A percentile compares a stretch with the other conserved stretches of the same genome.
Conservation (phyloP, 2,329 filamentous ascomycete genomes). For the Fusarium sp. region DNA sequence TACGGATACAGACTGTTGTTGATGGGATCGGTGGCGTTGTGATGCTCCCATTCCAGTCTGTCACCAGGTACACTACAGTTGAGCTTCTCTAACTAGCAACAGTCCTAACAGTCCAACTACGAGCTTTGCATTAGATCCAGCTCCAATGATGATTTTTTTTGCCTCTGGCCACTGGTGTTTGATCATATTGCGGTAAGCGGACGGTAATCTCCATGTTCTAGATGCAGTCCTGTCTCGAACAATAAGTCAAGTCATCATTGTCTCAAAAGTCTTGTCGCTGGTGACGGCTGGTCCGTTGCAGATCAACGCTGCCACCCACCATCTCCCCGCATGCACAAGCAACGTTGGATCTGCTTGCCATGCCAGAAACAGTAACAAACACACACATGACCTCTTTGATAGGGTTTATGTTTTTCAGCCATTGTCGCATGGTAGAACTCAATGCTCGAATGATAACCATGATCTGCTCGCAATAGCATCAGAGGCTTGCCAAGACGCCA, state of each 20-base stretch:
- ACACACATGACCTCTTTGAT: background rate
- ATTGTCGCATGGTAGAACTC: background rate
- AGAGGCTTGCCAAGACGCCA: slow-evolving; percentile 27
- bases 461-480: background rate
- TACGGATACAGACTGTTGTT: slow-evolving; percentile 1
- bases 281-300: background rate
- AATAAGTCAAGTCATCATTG: background rate
- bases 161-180: background rate
- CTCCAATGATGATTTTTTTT: background rate
- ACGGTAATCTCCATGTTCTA: background rate
- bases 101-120: no score
- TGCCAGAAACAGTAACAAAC: background rate
- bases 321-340: slow-evolving; percentile 19
- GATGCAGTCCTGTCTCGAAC: background rate
- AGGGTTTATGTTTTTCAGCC: background rate
- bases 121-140: background rate
- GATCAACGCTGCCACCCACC: slow-evolving; percentile 16
- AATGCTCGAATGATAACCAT: background rate
- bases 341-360: background rate
- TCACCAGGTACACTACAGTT: slow-evolving; percentile 3
- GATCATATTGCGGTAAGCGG: background rate
- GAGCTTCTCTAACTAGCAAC: background rate
- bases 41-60: slow-evolving; percentile 22
- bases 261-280: background rate
- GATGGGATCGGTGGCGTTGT: slow-evolving; percentile 18